A percentile compares a stretch with the other conserved stretches of the same genome.
Conservation (phyloP, 2,329 filamentous ascomycete species). For the Aspergillus niger region DNA sequence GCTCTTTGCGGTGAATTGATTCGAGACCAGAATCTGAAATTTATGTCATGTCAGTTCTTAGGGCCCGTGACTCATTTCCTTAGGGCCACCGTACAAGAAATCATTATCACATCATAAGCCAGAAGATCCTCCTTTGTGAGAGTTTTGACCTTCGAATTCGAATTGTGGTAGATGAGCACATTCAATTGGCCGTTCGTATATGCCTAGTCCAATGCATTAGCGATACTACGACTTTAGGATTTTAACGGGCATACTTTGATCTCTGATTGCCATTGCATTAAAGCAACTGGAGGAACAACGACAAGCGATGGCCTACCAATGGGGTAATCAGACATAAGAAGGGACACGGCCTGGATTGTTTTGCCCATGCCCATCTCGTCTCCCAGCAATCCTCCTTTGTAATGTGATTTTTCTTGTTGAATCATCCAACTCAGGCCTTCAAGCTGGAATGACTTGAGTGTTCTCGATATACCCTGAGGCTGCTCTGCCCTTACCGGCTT, state of each 20-base stretch:
- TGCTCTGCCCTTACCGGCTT: constrained; percentile 66
- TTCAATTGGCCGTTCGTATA: constrained; percentile 89
- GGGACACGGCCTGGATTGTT: constrained; percentile 94
- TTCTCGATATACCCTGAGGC: constrained; percentile 75
- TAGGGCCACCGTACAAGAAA: constrained; percentile 69
- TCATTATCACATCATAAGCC: constrained; percentile 90
- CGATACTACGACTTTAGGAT: neutral
- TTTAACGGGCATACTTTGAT: constrained; percentile 59
- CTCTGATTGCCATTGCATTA: constrained; percentile 93
- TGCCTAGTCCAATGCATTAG: constrained; percentile 29
- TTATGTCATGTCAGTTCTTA: constrained; percentile 14
- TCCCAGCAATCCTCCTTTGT: constrained; percentile 86
- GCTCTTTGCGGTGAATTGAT: constrained; percentile 88
- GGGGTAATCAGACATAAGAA: constrained; percentile 97
- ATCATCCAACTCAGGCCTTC: constrained; percentile 95
- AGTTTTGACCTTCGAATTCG: constrained; percentile 78
- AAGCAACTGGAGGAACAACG: constrained; percentile 84
- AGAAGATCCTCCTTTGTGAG: constrained; percentile 74
- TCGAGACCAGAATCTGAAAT: constrained; percentile 66
- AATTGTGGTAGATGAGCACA: constrained; percentile 86
- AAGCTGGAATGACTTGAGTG: constrained; percentile 89
- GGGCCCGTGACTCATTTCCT: neutral
- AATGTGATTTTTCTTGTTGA: constrained; percentile 80
- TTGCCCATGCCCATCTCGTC: constrained; percentile 99
- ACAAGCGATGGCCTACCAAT: constrained; percentile 81